Evolutionary conservation across 2,329 filamentous ascomycete species (phyloP), one percentile per base, ranked within the genome.

Genomic region (Ceratocystis albifundus): DNA sequence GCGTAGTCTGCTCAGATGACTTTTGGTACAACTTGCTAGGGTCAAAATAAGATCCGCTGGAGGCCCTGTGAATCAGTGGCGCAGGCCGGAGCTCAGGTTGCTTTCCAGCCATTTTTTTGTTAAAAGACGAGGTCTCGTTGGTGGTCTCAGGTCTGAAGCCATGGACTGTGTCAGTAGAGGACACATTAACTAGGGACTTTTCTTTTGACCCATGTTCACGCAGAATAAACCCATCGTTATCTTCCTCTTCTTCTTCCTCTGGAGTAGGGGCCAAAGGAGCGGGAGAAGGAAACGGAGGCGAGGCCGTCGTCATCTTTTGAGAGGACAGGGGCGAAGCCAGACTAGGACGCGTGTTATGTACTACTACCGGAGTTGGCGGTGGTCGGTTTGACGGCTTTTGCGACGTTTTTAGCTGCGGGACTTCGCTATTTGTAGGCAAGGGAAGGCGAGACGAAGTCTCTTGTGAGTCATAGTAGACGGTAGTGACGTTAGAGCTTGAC

Each of bases 21-120:
- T 12, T 55, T 15, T 55, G 28, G 25, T 30, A 36, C 2, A 30
- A 3, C n/a, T 32, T 57, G 6, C 53, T 17, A 17, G 53, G 32
- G 28, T 41, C 17, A 30, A 30, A 59, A 48, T 32, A 63, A 4
- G 45, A 15, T 5, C 55, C 65, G 20, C 53, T 66, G 10, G 44
- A 46, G 7, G 65, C 61, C 41, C 65, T 46, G 45, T 66, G 57
- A 2, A 62, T 63, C 1, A 53, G 30, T 5, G 65, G 65, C 4
- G 59, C 45, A 12, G 46, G 59, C 30, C 46, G 50, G 10, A 70
- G 70, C 4, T 70, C 75, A 8, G 79, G 78, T 61, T 76, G 77
- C 69, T 83, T 83, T 2, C 80, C 81, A 10, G 77, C 75, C 25
- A 79, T 77, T 70, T 81, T 82, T 17, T 76, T 74, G 69, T 78